Base-by-base conservation (phyloP, 495 filamentous ascomycete species). In the Podospora comata region DNA sequence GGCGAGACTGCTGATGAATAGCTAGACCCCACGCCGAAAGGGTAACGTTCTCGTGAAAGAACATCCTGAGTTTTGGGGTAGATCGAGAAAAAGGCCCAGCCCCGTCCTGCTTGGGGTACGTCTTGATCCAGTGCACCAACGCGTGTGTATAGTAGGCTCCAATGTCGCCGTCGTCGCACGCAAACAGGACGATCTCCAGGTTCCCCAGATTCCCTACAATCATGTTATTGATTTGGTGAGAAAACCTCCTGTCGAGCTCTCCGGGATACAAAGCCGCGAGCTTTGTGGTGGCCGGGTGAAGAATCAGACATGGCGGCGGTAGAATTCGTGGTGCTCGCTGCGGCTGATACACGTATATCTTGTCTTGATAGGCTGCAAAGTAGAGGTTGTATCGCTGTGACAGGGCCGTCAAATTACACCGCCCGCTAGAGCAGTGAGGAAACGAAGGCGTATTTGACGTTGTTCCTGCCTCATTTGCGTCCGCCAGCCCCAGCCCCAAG, bases 81-180 rank as follows among this genome's bases (percentile, higher is more conserved):
- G 64, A 59, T 48, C 39, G 39, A 48, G 39, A 2, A 9, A 48
- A 16, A 48, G 39, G 39, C 15, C 39, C 39, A 13, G 39, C 13
- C 39, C 39, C 39, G 39, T 48, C 39, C 6, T 48, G 39, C 39
- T 48, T 48, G 7, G 7, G 61, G 30, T 15, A 59, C n/a, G 66
- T 66, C 32, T 9, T 28, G 61, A 77, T 73, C 53, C 34, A 70
- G 44, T 65, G 68, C 26, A 75, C 82, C 39, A 85, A 80, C 4
- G 75, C 32, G 15, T 77, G 83, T 1, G 89, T 90, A 69, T 91
- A 88, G 76, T 94, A 97, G 4, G 87, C 93, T 48, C 90, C 84
- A 11, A 96, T 88, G 77, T 99, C 94, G 5, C 95, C 95, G 70
- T 97, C 93, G 72, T 97, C 95, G 66, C 89, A 93, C 13, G 83